Evolutionary conservation across 192 early-diverging fungal genomes (phyloP).

Genomic region (Coemansia sp.): DNA sequence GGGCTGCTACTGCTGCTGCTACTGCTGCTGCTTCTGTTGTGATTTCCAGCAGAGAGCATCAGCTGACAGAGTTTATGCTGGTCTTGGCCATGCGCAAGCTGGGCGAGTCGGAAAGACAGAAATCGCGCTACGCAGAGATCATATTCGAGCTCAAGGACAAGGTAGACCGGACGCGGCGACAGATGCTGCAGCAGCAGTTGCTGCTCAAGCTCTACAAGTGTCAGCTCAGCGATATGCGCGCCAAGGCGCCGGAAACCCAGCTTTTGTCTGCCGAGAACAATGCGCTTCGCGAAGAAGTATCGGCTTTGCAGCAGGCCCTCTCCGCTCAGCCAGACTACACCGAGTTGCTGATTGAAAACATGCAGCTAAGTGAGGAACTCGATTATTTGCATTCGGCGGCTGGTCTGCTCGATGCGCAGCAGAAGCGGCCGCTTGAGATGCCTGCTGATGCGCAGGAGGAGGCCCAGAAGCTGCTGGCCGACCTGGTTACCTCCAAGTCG

Average conservation of each 20-base stretch:
- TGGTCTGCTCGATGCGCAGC: not conserved
- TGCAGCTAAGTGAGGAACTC: slow-evolving; percentile 38
- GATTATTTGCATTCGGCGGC: not conserved
- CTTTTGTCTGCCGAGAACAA: slow-evolving; percentile 39
- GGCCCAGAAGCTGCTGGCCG: slow-evolving; percentile 24
- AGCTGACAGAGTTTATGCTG: slow-evolving; percentile 44
- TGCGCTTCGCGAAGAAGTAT: slow-evolving; percentile 45
- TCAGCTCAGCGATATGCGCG: slow-evolving; percentile 32
- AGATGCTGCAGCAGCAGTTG: slow-evolving; percentile 43
- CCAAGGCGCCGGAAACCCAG: slow-evolving; percentile 17
- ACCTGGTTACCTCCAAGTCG: slow-evolving; percentile 22
- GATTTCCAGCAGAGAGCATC: slow-evolving; percentile 27
- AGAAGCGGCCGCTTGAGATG: slow-evolving; percentile 2
- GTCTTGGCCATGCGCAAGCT: slow-evolving; percentile 54
- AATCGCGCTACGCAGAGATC: slow-evolving; percentile 48
- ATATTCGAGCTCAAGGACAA: slow-evolving; percentile 50
- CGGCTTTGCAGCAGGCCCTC: slow-evolving; percentile 28
- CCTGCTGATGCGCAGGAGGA: not conserved
- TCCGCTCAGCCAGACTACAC: slow-evolving; percentile 42
- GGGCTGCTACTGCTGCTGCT: too few species aligned
- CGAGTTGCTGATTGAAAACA: slow-evolving; percentile 46
- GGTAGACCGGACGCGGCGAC: slow-evolving; percentile 36
- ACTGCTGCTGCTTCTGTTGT: too few species aligned
- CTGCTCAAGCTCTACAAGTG: slow-evolving; percentile 39
- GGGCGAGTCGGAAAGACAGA: slow-evolving; percentile 54